These are phyloP conservation scores for Dissophora globulifera DNA, from an alignment of 192 early-diverging fungal species.

Conservation along the genomic window DNA sequence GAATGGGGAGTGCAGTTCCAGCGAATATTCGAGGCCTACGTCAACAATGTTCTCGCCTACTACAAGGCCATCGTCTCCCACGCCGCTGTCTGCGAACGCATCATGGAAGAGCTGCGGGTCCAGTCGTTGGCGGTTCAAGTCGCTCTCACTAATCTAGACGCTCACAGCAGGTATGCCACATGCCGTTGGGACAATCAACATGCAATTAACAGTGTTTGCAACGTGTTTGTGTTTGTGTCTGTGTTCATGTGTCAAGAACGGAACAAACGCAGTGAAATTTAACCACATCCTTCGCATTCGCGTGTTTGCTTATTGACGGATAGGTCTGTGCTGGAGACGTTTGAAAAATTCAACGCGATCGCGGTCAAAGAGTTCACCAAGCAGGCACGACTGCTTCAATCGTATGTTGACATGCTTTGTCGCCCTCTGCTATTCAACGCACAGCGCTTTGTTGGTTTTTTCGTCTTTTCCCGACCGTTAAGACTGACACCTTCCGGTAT, in stretches of 20 bases:
- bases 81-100: conserved; percentile 48
- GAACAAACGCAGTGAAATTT: neutral
- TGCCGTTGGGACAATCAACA: neutral
- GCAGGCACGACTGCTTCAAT: conserved; percentile 46
- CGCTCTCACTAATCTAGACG: conserved; percentile 61
- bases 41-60: conserved; percentile 29
- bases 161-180: conserved; percentile 50
- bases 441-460: no score
- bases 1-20: conserved; percentile 31
- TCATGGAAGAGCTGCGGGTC: conserved; percentile 57
- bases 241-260: neutral
- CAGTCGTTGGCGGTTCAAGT: conserved; percentile 64
- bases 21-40: conserved; percentile 38
- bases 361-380: conserved; percentile 56
- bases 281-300: no score
- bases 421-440: no score
- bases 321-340: conserved; percentile 56
- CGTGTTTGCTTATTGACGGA: neutral
- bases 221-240: neutral
- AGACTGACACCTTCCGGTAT: no score
- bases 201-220: neutral
- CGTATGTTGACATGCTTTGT: conserved; percentile 27
- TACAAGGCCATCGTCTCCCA: conserved; percentile 51
- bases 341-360: conserved; percentile 51
- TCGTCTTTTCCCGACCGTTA: no score